Evolutionary conservation across 2,329 filamentous ascomycete species (phyloP).

Genomic region (Calonectria fujianensis): DNA sequence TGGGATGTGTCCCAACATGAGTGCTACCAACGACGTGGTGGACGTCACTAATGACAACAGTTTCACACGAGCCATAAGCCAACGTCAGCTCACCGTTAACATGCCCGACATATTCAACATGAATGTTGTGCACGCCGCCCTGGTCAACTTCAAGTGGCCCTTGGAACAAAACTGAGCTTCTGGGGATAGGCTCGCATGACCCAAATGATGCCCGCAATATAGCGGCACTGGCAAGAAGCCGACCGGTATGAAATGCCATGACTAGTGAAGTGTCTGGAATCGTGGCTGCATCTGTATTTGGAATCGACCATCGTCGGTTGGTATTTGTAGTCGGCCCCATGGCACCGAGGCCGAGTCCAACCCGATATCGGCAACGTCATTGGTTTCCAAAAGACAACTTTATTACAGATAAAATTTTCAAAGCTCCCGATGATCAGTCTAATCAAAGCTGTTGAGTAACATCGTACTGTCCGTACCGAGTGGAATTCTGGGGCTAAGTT

Average conservation of each 20-base stretch:
- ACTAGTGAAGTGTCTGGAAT: not conserved
- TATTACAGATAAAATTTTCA: not conserved
- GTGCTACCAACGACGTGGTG: constrained; percentile 47
- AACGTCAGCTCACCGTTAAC: constrained; percentile 47
- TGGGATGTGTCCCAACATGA: constrained; percentile 25
- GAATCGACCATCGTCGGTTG: not conserved
- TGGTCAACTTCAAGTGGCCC: constrained; percentile 31
- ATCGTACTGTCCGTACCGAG: not conserved
- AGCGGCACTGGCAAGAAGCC: not conserved
- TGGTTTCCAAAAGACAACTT: not conserved
- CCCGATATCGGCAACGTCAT: not conserved
- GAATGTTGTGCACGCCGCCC: constrained; percentile 39
- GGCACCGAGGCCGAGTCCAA: not conserved
- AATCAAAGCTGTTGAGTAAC: not conserved
- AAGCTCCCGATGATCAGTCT: not conserved
- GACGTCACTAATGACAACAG: constrained; percentile 32
- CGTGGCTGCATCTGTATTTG: not conserved
- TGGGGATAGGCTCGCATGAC: constrained; percentile 15
- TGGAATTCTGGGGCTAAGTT: not conserved
- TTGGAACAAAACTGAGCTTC: constrained; percentile 26
- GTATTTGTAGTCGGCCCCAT: not conserved
- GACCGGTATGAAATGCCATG: not conserved
- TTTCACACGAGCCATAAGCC: constrained; percentile 50
- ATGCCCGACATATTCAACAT: constrained; percentile 43
- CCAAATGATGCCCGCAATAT: not conserved